Percentiles rank a stretch among this genome's conserved stretches.
These are phyloP conservation scores for Vaccinium vitisidaea DNA, from an alignment of 148 eudicot species.

Conservation along the genomic window DNA sequence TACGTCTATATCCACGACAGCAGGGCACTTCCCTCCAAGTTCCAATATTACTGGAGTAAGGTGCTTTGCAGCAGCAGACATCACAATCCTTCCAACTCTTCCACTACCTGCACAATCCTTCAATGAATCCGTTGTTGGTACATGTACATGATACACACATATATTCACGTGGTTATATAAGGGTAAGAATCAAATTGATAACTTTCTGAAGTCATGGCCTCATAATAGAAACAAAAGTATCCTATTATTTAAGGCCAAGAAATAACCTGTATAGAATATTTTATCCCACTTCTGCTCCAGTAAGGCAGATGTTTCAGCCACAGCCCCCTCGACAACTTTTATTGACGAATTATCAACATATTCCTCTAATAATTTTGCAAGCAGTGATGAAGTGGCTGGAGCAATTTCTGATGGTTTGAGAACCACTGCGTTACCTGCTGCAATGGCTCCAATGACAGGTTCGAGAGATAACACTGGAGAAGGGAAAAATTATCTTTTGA, in stretches of 20 bases:
- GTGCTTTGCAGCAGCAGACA: conserved; percentile 73
- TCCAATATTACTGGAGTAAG: conserved; percentile 70
- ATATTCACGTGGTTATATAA: neutral
- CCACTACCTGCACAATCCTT: conserved; percentile 39
- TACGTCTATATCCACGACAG: conserved; percentile 54
- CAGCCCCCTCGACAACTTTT: conserved; percentile 77
- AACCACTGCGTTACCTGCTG: conserved; percentile 90
- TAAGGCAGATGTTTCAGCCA: conserved; percentile 62
- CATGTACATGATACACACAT: neutral
- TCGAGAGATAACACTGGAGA: conserved; percentile 70
- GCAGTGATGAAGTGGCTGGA: conserved; percentile 71
- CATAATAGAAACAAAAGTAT: neutral
- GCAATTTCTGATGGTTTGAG: conserved; percentile 90
- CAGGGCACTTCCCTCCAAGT: conserved; percentile 76
- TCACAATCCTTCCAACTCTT: conserved; percentile 63
- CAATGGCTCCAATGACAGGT: conserved; percentile 87
- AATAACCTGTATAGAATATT: conserved; percentile 87
- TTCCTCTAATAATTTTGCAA: conserved; percentile 53
- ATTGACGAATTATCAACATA: conserved; percentile 64
- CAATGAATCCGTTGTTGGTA: neutral
- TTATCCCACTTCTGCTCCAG: conserved; percentile 93
- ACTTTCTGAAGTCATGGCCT: neutral
- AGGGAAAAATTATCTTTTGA: neutral
- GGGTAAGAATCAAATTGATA: neutral
- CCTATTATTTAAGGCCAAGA: neutral